Evolutionary conservation across 306 rosid species (phyloP).

Genomic region (Cicer cuneatum): DNA sequence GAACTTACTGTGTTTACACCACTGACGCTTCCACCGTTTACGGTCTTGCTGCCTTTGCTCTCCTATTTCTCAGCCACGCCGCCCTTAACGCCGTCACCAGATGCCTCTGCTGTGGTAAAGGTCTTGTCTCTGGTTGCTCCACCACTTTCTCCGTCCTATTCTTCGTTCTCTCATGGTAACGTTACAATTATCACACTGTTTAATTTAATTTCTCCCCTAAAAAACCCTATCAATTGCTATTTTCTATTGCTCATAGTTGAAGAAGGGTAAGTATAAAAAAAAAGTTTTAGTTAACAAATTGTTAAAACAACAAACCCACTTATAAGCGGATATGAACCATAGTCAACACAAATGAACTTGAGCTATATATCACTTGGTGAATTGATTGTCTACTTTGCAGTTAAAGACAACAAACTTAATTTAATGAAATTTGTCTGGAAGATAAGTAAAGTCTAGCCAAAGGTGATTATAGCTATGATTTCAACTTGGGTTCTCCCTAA

Average conservation of each 20-base stretch:
- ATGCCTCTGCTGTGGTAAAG: slow-evolving; percentile 93
- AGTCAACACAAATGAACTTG: not conserved
- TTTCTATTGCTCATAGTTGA: not conserved
- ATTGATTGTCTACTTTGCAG: slow-evolving; percentile 1
- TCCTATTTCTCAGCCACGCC: slow-evolving; percentile 70
- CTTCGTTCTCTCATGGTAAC: slow-evolving; percentile 84
- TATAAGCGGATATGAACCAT: too few relatives aligned
- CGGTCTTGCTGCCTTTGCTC: slow-evolving; percentile 74
- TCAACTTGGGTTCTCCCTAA: too few relatives aligned
- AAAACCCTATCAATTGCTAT: not conserved
- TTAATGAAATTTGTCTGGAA: not conserved
- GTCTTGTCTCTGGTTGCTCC: slow-evolving; percentile 68
- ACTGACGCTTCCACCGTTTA: slow-evolving; percentile 91
- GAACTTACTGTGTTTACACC: slow-evolving; percentile 67
- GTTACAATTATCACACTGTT: not conserved
- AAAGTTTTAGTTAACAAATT: not conserved
- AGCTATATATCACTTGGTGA: not conserved
- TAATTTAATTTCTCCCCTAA: not conserved
- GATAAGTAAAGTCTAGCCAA: too few relatives aligned
- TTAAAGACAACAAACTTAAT: not conserved
- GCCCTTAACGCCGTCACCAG: slow-evolving; percentile 75
- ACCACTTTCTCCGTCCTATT: slow-evolving; percentile 70
- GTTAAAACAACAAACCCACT: too few relatives aligned
- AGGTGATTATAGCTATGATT: too few relatives aligned
- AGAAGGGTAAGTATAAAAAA: not conserved